These are phyloP conservation scores for Lagenaria siceraria DNA, from an alignment of 306 rosid genomes.

Conservation along the genomic window DNA sequence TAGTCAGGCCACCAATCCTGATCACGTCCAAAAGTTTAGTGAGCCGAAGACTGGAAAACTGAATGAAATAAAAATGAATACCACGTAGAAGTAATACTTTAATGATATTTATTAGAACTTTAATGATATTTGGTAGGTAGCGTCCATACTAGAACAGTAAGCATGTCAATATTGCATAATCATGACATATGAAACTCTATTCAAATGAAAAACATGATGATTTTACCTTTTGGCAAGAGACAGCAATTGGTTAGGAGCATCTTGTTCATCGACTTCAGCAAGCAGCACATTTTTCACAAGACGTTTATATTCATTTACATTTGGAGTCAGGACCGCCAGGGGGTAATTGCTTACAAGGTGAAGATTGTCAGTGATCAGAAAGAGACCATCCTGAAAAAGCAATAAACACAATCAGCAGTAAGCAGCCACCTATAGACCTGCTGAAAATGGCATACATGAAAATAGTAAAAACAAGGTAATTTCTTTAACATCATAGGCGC, in stretches of 20 bases:
- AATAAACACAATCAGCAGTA: not conserved
- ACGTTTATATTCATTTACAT: constrained; percentile 76
- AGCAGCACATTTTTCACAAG: constrained; percentile 54
- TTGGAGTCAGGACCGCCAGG: constrained; percentile 79
- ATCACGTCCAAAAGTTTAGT: constrained; percentile 16
- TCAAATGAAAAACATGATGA: constrained; percentile 3
- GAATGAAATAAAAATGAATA: not conserved
- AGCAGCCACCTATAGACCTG: not conserved
- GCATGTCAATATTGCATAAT: not conserved
- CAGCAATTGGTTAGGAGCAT: constrained; percentile 39
- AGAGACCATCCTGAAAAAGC: constrained; percentile 69
- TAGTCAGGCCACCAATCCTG: constrained; percentile 83
- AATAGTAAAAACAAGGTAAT: not conserved
- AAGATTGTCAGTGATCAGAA: constrained; percentile 59
- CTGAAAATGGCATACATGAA: not conserved
- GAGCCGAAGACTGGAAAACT: not conserved
- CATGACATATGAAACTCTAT: not conserved
- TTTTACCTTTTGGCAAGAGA: constrained; percentile 56
- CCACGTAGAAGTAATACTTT: not conserved
- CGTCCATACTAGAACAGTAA: not conserved
- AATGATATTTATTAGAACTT: not conserved
- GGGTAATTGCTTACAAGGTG: constrained; percentile 72
- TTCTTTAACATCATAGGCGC: not conserved
- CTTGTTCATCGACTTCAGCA: constrained; percentile 46
- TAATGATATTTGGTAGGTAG: not conserved